Base-by-base conservation (phyloP, 2,329 filamentous ascomycete species). In the Stachybotrys chlorohalonatus region DNA sequence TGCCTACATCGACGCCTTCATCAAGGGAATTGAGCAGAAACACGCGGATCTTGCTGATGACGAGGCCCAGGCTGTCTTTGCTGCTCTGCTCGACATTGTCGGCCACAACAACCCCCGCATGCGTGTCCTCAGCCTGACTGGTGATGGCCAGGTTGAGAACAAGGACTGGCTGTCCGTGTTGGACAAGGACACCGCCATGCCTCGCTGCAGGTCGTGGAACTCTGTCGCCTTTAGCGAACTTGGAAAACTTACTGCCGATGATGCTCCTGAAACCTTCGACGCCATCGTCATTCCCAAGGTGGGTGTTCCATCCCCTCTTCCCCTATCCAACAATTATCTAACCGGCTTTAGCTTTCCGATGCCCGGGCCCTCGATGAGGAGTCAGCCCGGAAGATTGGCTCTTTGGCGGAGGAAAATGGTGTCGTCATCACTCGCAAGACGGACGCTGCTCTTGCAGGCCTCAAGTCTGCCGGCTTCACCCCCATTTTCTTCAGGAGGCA, bases 41-140 rank as follows among this genome's bases (percentile, higher is more conserved):
- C 36, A 32, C 15, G 11, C 50, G 8, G 50, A 45, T 9, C 16
- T 45, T 9, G 36, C 13, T 9, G 36, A 47, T 36, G 46, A 31
- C 13, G 16, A 31, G 17, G 24, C 42, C 36, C 11, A 30, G 42
- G 52, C 39, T 53, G 52, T 16, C 9, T 8, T 56, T 5, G 52
- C 13, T 2, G 55, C 48, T 15, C 11, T 53, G 11, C 11, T 56
- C 7, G 48, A 54, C 7, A 48, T 56, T 9, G 32, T 54, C 7
- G 42, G 36, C 17, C 50, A 56, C 47, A 55, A 55, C 31, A 52
- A 53, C n/a, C 55, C 57, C 8, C 36, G 42, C 39, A 45, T 45
- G 39, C 39, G 39, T n/a, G 39, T 45, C 39, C 11, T 45, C 11
- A 45, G 39, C 39, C 39, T 45, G 39, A 45, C 39, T 45, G 39